phyloP scores from a whole-genome alignment of 345 rosid species.

The Lumnitzera racemosa region DNA sequence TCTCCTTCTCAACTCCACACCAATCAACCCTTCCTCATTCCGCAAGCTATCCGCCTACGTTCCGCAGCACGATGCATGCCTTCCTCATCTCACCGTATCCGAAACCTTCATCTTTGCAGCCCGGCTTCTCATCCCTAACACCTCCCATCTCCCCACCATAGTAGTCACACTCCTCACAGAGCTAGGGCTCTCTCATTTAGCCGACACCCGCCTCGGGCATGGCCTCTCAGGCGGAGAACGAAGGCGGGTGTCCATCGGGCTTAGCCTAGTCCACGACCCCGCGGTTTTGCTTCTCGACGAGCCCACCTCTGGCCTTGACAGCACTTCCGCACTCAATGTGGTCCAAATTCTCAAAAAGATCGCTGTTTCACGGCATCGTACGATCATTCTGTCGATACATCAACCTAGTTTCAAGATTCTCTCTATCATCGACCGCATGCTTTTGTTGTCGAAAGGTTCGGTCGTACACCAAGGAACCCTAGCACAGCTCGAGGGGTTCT shows the following conservation, averaged over 20 bases:
- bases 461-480: constrained; percentile 71
- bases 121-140: constrained; percentile 46
- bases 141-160: constrained; percentile 21
- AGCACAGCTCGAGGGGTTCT: constrained; percentile 41
- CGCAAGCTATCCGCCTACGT: constrained; percentile 84
- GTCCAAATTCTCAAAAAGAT: constrained; percentile 57
- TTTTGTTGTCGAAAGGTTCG: constrained; percentile 62
- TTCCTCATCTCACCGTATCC: constrained; percentile 66
- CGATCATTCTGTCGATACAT: constrained; percentile 81
- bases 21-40: constrained; percentile 67
- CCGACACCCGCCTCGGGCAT: constrained; percentile 39
- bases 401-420: constrained; percentile 94
- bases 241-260: constrained; percentile 78
- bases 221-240: constrained; percentile 83
- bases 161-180: constrained; percentile 57
- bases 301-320: constrained; percentile 87
- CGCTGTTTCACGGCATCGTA: constrained; percentile 54
- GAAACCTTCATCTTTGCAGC: constrained; percentile 78
- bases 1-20: constrained; percentile 59
- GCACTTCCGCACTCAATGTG: constrained; percentile 76
- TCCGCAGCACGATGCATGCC: constrained; percentile 78
- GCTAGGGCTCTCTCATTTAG: constrained; percentile 51
- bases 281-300: constrained; percentile 78
- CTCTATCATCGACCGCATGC: constrained; percentile 50
- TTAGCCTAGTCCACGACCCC: constrained; percentile 84